These are phyloP conservation scores for Arachis hypogaea DNA, from an alignment of 306 rosid genomes.

Conservation along the genomic window DNA sequence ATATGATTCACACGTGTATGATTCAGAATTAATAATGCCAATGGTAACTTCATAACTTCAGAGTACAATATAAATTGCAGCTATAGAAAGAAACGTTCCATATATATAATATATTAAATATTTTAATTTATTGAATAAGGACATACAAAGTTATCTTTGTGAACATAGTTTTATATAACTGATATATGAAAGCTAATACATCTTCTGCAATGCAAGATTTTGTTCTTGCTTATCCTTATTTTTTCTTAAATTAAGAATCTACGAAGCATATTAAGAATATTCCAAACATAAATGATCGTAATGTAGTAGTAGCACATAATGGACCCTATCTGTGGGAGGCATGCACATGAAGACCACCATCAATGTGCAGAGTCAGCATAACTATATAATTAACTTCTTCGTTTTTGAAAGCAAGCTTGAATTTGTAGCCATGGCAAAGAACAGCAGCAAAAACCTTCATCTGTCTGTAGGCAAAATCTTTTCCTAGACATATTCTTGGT, in stretches of 20 bases:
- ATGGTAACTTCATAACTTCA: not conserved
- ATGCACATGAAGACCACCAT: constrained; percentile 68
- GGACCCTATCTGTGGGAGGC: constrained; percentile 47
- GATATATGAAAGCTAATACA: not conserved
- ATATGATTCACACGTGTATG: not conserved
- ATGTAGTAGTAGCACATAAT: not conserved
- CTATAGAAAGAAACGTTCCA: not conserved
- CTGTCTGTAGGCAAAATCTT: constrained; percentile 87
- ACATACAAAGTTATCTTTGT: not conserved
- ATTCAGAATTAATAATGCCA: not conserved
- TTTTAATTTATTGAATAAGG: not conserved
- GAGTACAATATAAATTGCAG: not conserved
- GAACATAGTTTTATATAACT: not conserved
- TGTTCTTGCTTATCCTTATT: not conserved
- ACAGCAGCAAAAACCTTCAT: constrained; percentile 69
- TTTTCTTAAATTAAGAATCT: not conserved
- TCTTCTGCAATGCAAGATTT: not conserved
- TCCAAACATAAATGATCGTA: not conserved
- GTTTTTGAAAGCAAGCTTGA: constrained; percentile 55
- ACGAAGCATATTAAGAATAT: not conserved
- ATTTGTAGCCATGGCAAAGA: constrained; percentile 38
- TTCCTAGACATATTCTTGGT: constrained; percentile 82
- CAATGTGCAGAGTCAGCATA: constrained; percentile 80
- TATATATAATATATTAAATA: not conserved
- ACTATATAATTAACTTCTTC: constrained; percentile 72